Percentiles rank a stretch among this genome's conserved stretches.
Evolutionary conservation across 2,329 filamentous ascomycete species (phyloP).

Genomic region (Colletotrichum eleusines): DNA sequence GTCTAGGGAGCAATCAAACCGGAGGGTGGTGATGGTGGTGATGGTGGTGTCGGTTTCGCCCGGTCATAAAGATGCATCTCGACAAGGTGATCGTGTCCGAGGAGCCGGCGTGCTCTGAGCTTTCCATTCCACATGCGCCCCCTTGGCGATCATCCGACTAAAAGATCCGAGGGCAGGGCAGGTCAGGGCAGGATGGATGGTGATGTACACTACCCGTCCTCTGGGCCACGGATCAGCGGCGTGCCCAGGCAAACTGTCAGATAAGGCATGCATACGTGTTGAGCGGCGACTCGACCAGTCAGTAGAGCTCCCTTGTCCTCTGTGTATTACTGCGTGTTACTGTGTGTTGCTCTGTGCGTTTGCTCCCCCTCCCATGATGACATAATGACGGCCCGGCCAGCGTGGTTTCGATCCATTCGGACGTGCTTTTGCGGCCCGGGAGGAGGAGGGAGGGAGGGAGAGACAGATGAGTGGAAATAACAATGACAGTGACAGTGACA

Average conservation of each 20-base stretch:
- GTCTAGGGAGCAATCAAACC: background rate
- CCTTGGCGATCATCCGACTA: background rate
- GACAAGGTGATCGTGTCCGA: background rate
- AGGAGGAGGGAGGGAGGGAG: background rate
- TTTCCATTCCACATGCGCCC: background rate
- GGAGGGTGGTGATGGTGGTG: background rate
- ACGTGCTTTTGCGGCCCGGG: constrained; percentile 7
- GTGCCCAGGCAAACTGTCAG: constrained; percentile 24
- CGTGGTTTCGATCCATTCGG: constrained; percentile 3
- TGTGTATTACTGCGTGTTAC: too few relatives aligned
- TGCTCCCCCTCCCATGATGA: constrained; percentile 9
- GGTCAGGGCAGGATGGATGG: too few relatives aligned
- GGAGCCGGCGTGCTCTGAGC: background rate
- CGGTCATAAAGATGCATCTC: background rate
- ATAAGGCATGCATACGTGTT: constrained; percentile 37
- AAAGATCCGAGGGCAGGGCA: background rate
- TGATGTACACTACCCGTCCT: constrained; percentile 2
- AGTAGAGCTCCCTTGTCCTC: background rate
- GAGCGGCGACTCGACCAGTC: constrained; percentile 21
- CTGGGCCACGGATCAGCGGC: constrained; percentile 29
- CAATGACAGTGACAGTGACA: background rate
- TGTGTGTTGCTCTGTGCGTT: constrained; percentile 3
- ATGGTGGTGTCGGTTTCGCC: background rate
- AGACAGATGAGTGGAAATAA: background rate
- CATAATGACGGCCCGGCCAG: constrained; percentile 30